These are phyloP conservation scores for Arabidopsis hybrid DNA, from an alignment of 441 rosid species.

Conservation along the genomic window DNA sequence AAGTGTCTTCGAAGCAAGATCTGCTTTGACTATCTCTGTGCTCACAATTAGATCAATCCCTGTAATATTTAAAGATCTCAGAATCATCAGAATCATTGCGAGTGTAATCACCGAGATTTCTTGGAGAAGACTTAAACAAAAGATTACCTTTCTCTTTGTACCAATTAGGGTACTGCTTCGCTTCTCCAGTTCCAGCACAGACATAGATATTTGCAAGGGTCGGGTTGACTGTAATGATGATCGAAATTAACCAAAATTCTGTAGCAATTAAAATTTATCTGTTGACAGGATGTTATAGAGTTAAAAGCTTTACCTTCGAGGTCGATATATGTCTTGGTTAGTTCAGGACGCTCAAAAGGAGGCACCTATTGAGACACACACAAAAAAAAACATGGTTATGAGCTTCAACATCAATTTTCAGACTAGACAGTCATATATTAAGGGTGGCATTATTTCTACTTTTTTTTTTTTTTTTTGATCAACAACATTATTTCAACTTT, in stretches of 20 bases:
- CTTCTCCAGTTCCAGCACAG: conserved; percentile 4
- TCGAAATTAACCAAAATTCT: not conserved
- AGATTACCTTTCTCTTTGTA: not conserved
- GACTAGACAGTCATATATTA: not conserved
- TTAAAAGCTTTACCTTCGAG: not conserved
- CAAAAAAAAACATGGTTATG: not conserved
- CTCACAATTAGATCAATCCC: conserved; percentile 77
- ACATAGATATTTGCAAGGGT: not conserved
- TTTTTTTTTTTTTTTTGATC: too few species aligned
- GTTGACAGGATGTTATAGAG: not conserved
- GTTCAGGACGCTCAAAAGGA: conserved; percentile 1
- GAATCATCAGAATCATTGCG: not conserved
- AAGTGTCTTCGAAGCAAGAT: conserved; percentile 71
- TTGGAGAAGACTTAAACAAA: not conserved
- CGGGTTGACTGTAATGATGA: not conserved
- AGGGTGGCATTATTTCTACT: not conserved
- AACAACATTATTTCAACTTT: not conserved
- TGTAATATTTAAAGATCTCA: not conserved
- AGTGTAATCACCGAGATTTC: not conserved
- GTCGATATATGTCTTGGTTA: not conserved
- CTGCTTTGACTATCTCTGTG: conserved; percentile 77
- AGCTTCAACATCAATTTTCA: not conserved
- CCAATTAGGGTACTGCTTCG: not conserved
- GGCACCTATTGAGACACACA: not conserved
- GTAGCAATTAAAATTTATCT: not conserved